A percentile compares a stretch with the other conserved stretches of the same genome.
Conservation (phyloP, 257 asterid species). For the Solanum neorickii region DNA sequence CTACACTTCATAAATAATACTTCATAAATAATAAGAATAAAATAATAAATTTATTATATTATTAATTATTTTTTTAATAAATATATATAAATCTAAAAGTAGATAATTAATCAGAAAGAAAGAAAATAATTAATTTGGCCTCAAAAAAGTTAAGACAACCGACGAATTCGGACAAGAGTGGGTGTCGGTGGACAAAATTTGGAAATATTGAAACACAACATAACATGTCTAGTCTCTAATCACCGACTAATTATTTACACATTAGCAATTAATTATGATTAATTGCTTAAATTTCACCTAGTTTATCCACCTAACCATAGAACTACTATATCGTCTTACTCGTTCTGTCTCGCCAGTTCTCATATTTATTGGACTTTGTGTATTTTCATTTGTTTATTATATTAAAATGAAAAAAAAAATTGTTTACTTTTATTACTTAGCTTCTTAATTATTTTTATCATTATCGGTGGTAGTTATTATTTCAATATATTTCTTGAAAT, state of each 20-base stretch:
- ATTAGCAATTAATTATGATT: background rate
- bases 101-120: fast-evolving
- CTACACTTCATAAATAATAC: too few species aligned
- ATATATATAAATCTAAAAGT: too few species aligned
- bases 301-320: background rate
- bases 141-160: background rate
- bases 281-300: background rate
- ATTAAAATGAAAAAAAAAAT: too few species aligned
- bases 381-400: too few species aligned
- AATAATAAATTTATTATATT: too few species aligned
- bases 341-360: background rate
- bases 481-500: background rate
- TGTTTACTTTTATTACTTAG: background rate
- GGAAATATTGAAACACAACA: background rate
- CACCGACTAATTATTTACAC: background rate
- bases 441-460: too few species aligned
- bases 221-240: background rate
- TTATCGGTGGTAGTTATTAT: too few species aligned
- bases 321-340: background rate
- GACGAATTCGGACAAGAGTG: background rate
- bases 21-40: too few species aligned
- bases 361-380: background rate
- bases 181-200: background rate
- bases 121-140: background rate
- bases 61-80: too few species aligned